Evolutionary conservation across 2,329 filamentous ascomycete genomes (phyloP), one percentile per base, ranked within the genome.

Genomic region (Alternaria consortialis): DNA sequence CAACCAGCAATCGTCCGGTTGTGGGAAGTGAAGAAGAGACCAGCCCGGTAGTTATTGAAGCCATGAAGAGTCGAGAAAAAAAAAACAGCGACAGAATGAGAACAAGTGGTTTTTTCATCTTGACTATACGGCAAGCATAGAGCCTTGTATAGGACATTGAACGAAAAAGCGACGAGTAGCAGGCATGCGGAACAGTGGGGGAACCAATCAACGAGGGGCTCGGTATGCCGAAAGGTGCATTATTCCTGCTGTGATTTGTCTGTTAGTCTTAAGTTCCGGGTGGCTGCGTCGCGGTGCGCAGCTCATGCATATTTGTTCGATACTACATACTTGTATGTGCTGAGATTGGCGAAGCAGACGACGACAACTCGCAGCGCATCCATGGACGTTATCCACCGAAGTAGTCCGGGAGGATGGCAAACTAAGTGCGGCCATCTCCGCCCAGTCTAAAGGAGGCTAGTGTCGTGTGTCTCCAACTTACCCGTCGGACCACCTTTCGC

Each of bases 161-260:
- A 37, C 47, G 59, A 70, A 62, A 56, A 70, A 69, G 58, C 34
- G 66, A 70, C 66, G 50, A 50, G 63, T 64, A 62, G 65, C 39
- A 54, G 53, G 46, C 39, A 11, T 48, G 53, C 50, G 31, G 56
- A 13, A 48, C 40, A 56, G 50, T 56, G 47, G 60, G 52, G 58
- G 56, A 44, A 42, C 31, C 27, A 44, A 56, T 59, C 50, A 63
- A 61, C 43, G 56, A 51, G 36, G 37, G 31, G 34, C n/a, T 67
- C 63, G 62, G 63, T 47, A 67, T 65, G 64, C 63, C 64, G 63
- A 66, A 57, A 37, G 39, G 20, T 27, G 34, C 44, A 23, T 44
- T 27, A 17, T 13, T 17, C n/a, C 31, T n/a, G 39, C 55, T 47
- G 23, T 60, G 52, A 57, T 64, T 67, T 48, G 61, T 52, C 34